Evolutionary conservation across 1,139 yeast species (phyloP), one percentile per base, ranked within the genome.

Genomic region (Zygoascus hellenicus): DNA sequence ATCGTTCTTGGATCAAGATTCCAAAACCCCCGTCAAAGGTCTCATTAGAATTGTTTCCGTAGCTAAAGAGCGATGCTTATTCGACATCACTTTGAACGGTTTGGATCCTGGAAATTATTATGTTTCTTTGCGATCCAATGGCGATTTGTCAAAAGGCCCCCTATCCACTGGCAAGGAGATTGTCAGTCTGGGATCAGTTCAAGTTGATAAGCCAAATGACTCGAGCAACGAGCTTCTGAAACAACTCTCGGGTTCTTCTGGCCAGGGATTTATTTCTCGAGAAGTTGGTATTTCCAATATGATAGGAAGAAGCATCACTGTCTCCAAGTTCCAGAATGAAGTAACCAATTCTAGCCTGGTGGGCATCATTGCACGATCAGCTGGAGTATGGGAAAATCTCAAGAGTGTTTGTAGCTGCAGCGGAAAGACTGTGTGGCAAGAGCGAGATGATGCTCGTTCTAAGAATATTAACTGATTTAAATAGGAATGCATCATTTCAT

Each of bases 351-450:
- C 62, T 11, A 76, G 82, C 5, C 70, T 81, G 44, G 86, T 79
- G 43, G 97, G 97, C 19, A 95, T 92, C 28, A 80, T 92, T 63
- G 97, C 97, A 2, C 77, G 97, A 61, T 84, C 95, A 58, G 97
- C 98, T 1, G 98, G 98, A 10, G 85, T 81, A 14, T 92, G 97
- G 97, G 96, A 92, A 61, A 92, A 92, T 66, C 86, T 84, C 59
- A 92, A 92, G 66, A 81, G 82, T 54, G 95, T 92, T 0, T 92
- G 98, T 66, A 83, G 94, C 38, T 92, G 98, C 64, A 81, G 94
- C 26, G 98, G 98, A 9, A 88, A 89, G 71, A 87, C 96, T 0
- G 80, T 90, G 26, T 92, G 98, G 98, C 89, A 92, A 63, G 98
- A 92, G 64, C 75, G 97, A 49, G 68, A 71, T 42, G 96, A 87